Base-by-base conservation (phyloP, 768 basidiomycete species). In the Tylopilus felleus region DNA sequence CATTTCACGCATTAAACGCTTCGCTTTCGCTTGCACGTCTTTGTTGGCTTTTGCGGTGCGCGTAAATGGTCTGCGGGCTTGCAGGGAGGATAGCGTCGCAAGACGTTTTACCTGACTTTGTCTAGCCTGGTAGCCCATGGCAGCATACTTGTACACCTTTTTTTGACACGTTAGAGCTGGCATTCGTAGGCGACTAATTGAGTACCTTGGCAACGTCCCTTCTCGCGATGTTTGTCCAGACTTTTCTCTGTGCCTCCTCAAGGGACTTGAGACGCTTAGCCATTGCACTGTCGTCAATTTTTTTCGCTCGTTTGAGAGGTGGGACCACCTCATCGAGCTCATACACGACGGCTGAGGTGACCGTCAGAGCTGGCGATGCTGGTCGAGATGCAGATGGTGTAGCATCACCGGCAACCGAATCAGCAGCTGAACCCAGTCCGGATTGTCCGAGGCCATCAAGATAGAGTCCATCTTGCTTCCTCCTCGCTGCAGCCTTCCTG, bases 1-100 rank as follows among this genome's bases (percentile, higher is more conserved):
- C 89, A 98, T 93, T 76, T 98, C 94, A 27, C 93, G 85, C 89
- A 93, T 92, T 36, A 95, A 75, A 38, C 90, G 82, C 68, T 90
- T 93, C 22, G 85, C 86, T 66, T 93, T 92, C 19, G 83, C 83
- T 67, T 93, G 91, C 2, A 83, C 75, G 57, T 94, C 93, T 70
- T 94, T 96, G 55, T 77, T 80, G 5, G 83, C 80, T 68, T 91
- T 93, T 13, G 86, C 79, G 2, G 88, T 86, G 63, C 84, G 84
- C 9, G 78, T 80, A 59, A 84, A 86, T 1, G 90, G 89, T 58
- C 81, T 82, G 22, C 88, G 85, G 7, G 88, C 89, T 70, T 93
- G 89, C 27, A 88, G 77, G 1, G 88, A 84, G 17, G 86, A 83
- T 35, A 88, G 71, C 58, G 82, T 83, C 13, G 90, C 85, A 23